A percentile compares a stretch with the other conserved stretches of the same genome.
Evolutionary conservation across 768 basidiomycete genomes (phyloP).

Genomic region (Lactifluus hygrophoroides): DNA sequence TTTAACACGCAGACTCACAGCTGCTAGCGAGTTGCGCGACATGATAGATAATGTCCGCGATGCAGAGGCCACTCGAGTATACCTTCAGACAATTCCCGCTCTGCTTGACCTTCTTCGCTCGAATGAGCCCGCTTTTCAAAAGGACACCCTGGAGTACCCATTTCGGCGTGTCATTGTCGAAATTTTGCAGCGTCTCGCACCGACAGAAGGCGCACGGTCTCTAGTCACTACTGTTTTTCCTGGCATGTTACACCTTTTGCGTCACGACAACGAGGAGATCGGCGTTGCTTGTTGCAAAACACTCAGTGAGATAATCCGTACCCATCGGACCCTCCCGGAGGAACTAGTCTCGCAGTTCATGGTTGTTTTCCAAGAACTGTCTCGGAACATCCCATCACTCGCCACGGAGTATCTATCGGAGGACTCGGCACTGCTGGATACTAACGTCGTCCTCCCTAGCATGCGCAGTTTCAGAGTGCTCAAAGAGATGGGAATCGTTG

Average conservation of each 20-base stretch:
- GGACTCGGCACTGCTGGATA: constrained; percentile 46
- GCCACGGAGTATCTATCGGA: constrained; percentile 71
- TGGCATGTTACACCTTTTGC: constrained; percentile 77
- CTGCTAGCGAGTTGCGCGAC: constrained; percentile 74
- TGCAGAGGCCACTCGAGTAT: constrained; percentile 57
- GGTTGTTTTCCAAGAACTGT: constrained; percentile 67
- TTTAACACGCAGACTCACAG: constrained; percentile 57
- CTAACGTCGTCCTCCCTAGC: constrained; percentile 54
- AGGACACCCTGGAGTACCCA: constrained; percentile 62
- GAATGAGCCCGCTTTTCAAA: constrained; percentile 57
- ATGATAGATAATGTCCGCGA: constrained; percentile 75
- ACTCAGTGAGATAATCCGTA: constrained; percentile 80
- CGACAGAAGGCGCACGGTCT: constrained; percentile 66
- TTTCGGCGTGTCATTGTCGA: constrained; percentile 85
- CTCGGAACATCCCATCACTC: constrained; percentile 62
- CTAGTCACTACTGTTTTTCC: constrained; percentile 60
- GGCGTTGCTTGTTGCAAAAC: constrained; percentile 86
- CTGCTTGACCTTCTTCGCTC: constrained; percentile 64
- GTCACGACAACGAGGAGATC: constrained; percentile 93
- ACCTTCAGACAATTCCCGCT: constrained; percentile 66
- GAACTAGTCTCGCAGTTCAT: constrained; percentile 73
- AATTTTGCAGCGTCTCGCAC: constrained; percentile 81
- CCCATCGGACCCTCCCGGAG: constrained; percentile 63
- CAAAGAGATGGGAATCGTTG: constrained; percentile 87
- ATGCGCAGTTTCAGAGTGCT: constrained; percentile 89